These are phyloP conservation scores for Prosopis cineraria DNA, from an alignment of 306 rosid species.

Conservation along the genomic window DNA sequence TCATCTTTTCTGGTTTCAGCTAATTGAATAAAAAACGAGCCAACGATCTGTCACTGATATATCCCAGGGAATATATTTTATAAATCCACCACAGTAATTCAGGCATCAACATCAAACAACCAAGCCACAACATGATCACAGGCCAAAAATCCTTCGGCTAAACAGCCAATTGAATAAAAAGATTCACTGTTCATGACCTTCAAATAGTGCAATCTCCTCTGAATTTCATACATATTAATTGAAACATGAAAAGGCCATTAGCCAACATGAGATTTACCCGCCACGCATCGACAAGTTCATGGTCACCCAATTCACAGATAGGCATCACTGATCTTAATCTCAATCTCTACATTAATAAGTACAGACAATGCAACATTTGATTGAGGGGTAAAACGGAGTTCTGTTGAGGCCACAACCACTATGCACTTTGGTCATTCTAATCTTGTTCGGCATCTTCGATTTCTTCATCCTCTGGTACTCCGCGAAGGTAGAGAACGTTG, in stretches of 20 bases:
- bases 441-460: slow-evolving; percentile 88
- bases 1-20: too few species aligned
- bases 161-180: background rate
- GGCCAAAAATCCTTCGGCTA: background rate
- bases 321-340: slow-evolving; percentile 31
- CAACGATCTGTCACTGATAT: too few species aligned
- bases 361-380: slow-evolving; percentile 21
- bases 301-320: background rate
- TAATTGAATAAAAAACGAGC: too few species aligned
- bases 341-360: slow-evolving; percentile 36
- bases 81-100: background rate
- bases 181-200: background rate
- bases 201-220: background rate
- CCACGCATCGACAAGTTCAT: background rate
- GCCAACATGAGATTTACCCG: background rate
- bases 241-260: background rate
- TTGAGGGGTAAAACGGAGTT: slow-evolving; percentile 3
- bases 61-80: too few species aligned
- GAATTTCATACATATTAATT: background rate
- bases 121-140: background rate
- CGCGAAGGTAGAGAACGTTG: slow-evolving; percentile 95
- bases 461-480: slow-evolving; percentile 96
- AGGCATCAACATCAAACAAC: background rate
- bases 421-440: slow-evolving; percentile 40
- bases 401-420: slow-evolving; percentile 24